Conservation (phyloP, 768 basidiomycete genomes). For the Pholiota conissans region DNA sequence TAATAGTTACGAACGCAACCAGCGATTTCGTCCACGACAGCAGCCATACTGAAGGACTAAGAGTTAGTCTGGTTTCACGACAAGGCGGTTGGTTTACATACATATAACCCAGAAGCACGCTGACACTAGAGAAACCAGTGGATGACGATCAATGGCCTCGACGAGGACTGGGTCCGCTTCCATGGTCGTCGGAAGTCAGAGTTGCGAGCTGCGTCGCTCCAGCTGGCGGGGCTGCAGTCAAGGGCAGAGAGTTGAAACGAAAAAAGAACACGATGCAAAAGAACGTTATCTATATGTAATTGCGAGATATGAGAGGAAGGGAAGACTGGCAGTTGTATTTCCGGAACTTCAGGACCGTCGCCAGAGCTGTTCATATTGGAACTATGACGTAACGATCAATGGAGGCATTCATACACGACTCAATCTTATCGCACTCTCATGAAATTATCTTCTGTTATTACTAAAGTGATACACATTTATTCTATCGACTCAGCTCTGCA, state of each 20-base stretch:
- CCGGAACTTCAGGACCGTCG: constrained; percentile 1
- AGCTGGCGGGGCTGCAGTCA: background rate
- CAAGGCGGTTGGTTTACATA: constrained; percentile 38
- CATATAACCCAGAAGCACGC: constrained; percentile 85
- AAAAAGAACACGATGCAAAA: background rate
- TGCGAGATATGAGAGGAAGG: background rate
- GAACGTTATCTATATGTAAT: constrained; percentile 10
- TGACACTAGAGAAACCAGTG: constrained; percentile 72
- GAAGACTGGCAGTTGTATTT: background rate
- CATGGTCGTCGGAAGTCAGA: constrained; percentile 25
- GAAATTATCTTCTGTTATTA: background rate
- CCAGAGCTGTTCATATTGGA: background rate
- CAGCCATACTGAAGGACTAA: constrained; percentile 62
- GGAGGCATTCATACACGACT: background rate
- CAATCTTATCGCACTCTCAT: background rate
- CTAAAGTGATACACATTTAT: background rate
- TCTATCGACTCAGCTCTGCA: background rate
- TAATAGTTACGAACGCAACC: constrained; percentile 80
- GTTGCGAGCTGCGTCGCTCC: background rate
- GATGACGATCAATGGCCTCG: constrained; percentile 52
- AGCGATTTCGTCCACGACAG: constrained; percentile 76
- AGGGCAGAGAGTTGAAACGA: background rate
- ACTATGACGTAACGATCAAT: constrained; percentile 3
- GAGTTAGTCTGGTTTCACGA: background rate
- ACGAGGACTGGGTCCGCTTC: constrained; percentile 32